Base-by-base conservation (phyloP, 1,284 basidiomycete genomes). In the Phellopilus nigrolimitatus region DNA sequence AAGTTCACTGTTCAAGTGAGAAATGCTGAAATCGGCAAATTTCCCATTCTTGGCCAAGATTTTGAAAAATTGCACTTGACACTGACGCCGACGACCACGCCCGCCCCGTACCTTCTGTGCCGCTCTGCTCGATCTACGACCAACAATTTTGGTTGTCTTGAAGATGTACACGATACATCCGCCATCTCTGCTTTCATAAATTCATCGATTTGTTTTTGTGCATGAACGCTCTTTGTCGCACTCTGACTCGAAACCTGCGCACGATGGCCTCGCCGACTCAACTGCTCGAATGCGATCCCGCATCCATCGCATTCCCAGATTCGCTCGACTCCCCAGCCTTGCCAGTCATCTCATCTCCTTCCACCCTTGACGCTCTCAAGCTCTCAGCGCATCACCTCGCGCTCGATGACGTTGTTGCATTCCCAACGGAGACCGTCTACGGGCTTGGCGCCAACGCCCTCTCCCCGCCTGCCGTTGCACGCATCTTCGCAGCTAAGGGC, bases 351-450 rank as follows among this genome's bases (percentile, higher is more conserved):
- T 61, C 72, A 3, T 76, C 70, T 21, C 60, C 65, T 33, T 67
- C 71, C 49, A 78, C 82, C 7, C 61, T 66, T 25, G 60, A 68
- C 5, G 71, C 79, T 6, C 66, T 86, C 51, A 61, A 70, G 49
- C 58, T 60, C 21, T 84, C 83, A 3, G 65, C 76, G 5, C 67
- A 70, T 49, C 71, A 75, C 56, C 72, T 86, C 25, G 57, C 69
- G 41, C 64, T 69, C 31, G 59, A 65, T 24, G 68, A 74, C 54
- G 71, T 75, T 12, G 91, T 99, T 36, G 94, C 88, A 0, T 93
- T 99, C 62, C 95, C 97, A 0, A 98, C 97, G 25, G 97, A 99
- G 69, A 99, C 97, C 0, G 97, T 99, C 19, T 99, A 99, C 66
- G 97, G 97, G 1, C 81, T 99, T 3, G 97, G 91, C 19, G 97